Evolutionary conservation across 352 stramenopile species (phyloP).

Genomic region (Phytopythium vexans): DNA sequence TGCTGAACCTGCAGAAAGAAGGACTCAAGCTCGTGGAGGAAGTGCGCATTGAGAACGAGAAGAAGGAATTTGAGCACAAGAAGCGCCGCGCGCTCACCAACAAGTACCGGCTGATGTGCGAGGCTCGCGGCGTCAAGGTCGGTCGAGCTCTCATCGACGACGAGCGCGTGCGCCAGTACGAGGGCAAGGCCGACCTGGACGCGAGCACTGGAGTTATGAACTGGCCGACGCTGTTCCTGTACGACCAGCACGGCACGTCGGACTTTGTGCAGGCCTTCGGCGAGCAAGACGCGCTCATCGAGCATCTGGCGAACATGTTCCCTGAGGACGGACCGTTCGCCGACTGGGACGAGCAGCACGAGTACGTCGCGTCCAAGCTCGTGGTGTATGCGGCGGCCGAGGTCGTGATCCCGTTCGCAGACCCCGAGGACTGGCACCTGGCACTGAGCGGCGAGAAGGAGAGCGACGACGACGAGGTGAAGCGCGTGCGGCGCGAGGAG

Average conservation of each 20-base stretch:
- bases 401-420: conserved; percentile 64
- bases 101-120: conserved; percentile 78
- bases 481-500: conserved; percentile 60
- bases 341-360: conserved; percentile 67
- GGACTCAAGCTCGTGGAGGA: conserved; percentile 58
- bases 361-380: conserved; percentile 76
- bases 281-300: conserved; percentile 77
- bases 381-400: conserved; percentile 73
- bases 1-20: conserved; percentile 67
- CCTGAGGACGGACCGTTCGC: conserved; percentile 81
- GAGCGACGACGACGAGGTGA: conserved; percentile 59
- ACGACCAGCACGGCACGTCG: conserved; percentile 81
- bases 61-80: conserved; percentile 66
- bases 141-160: conserved; percentile 75
- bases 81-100: conserved; percentile 62
- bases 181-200: conserved; percentile 79
- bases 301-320: conserved; percentile 89
- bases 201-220: conserved; percentile 53
- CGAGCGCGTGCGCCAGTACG: conserved; percentile 76
- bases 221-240: conserved; percentile 84
- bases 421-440: conserved; percentile 70
- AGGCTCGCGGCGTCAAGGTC: conserved; percentile 56
- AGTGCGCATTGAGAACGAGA: conserved; percentile 53
- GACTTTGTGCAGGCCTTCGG: conserved; percentile 83
- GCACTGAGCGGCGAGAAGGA: conserved; percentile 72